Evolutionary conservation across 2,329 filamentous ascomycete species (phyloP).

Genomic region (Diplodia sapinea): DNA sequence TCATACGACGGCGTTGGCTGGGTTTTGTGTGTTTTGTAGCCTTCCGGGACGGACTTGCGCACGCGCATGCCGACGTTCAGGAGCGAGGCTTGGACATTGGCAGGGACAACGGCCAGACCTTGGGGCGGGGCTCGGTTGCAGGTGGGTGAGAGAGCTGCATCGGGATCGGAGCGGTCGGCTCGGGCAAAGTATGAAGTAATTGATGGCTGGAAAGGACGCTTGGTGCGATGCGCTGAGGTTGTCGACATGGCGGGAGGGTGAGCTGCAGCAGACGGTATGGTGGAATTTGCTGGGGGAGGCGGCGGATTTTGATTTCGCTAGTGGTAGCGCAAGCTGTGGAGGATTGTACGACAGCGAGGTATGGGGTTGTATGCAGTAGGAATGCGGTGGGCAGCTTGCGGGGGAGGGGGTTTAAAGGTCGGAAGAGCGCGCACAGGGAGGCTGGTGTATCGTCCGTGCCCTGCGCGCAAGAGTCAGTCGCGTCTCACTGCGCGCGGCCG

Average conservation of each 20-base stretch:
- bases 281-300: not conserved
- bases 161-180: conserved; percentile 34
- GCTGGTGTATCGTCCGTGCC: conserved; percentile 8
- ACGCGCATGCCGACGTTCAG: conserved; percentile 92
- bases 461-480: conserved; percentile 17
- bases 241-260: conserved; percentile 30
- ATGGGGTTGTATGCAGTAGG: not conserved
- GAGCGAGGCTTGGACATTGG: conserved; percentile 77
- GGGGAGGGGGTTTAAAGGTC: conserved; percentile 6
- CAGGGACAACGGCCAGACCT: conserved; percentile 57
- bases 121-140: not conserved
- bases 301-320: not conserved
- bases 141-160: conserved; percentile 13
- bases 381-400: not conserved
- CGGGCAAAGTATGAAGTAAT: conserved; percentile 53
- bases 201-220: conserved; percentile 53
- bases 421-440: conserved; percentile 1
- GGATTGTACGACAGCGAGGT: not conserved
- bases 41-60: conserved; percentile 89
- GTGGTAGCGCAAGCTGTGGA: not conserved
- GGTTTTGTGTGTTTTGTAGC: conserved; percentile 78
- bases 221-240: conserved; percentile 43
- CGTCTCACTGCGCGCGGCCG: conserved; percentile 14
- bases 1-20: not conserved
- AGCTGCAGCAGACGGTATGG: not conserved